phyloP scores from a whole-genome alignment of 1,139 yeast genomes.

The Chernovozyma sophiae-reginae region DNA sequence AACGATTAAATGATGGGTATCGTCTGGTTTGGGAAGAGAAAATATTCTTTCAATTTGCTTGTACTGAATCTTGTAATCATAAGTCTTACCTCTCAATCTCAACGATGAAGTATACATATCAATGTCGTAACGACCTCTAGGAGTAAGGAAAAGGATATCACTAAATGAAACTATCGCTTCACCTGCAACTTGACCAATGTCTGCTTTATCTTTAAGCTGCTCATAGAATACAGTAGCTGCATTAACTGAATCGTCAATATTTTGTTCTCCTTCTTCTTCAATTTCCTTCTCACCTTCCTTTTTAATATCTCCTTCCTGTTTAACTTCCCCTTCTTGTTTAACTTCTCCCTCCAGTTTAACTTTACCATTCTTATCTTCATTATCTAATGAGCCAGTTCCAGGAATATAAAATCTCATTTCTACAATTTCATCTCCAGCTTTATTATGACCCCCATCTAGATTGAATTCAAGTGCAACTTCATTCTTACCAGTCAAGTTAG shows the following conservation, averaged over 20 bases:
- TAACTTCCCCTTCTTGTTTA: constrained; percentile 22
- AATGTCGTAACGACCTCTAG: constrained; percentile 97
- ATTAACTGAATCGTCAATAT: constrained; percentile 54
- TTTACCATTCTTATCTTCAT: constrained; percentile 40
- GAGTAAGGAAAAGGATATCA: constrained; percentile 89
- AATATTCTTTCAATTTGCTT: constrained; percentile 87
- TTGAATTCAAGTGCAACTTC: constrained; percentile 91
- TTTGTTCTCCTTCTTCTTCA: constrained; percentile 33
- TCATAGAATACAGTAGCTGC: constrained; percentile 88
- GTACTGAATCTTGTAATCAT: constrained; percentile 93
- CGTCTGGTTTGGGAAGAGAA: constrained; percentile 92
- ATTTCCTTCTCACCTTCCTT: constrained; percentile 17
- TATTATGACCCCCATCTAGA: constrained; percentile 51
- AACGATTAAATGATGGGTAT: constrained; percentile 79
- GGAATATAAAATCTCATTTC: constrained; percentile 93
- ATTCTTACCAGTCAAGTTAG: constrained; percentile 88
- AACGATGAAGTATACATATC: constrained; percentile 88
- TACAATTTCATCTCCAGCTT: constrained; percentile 91
- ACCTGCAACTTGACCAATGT: constrained; percentile 92
- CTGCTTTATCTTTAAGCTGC: constrained; percentile 90
- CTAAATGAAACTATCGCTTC: constrained; percentile 95
- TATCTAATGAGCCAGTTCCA: constrained; percentile 63
- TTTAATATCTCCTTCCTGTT: constrained; percentile 31
- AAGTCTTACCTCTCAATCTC: constrained; percentile 94
- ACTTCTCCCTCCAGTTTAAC: constrained; percentile 16